Evolutionary conservation across 2,329 filamentous ascomycete genomes (phyloP).

Genomic region (Pseudopithomyces chartarum): DNA sequence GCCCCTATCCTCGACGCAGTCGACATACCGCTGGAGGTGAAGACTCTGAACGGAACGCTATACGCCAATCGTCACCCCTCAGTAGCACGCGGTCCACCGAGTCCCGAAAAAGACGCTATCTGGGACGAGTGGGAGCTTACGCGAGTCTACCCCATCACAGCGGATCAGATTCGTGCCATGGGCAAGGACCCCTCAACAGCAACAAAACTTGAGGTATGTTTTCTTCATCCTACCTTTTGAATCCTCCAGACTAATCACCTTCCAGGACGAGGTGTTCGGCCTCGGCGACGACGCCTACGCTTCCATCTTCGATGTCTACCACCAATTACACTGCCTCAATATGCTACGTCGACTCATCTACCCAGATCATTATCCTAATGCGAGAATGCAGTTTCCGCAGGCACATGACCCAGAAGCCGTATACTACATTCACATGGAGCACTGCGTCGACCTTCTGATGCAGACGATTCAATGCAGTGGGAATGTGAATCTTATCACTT

Average conservation of each 20-base stretch:
- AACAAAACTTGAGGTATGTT: conserved; percentile 9
- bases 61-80: neutral
- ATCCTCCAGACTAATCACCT: neutral
- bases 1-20: conserved; percentile 1
- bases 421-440: conserved; percentile 4
- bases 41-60: conserved; percentile 1
- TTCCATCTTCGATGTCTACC: conserved; percentile 3
- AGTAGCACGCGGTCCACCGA: conserved; percentile 8
- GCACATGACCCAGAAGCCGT: neutral
- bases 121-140: conserved; percentile 22
- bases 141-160: conserved; percentile 14
- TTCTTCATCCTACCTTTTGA: too few relatives aligned
- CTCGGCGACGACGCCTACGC: conserved; percentile 7
- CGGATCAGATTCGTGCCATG: conserved; percentile 10
- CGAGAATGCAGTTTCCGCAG: conserved; percentile 1
- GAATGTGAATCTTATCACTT: conserved; percentile 1
- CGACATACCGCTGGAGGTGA: conserved; percentile 1
- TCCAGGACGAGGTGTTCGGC: neutral
- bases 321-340: conserved; percentile 3
- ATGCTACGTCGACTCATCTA: conserved; percentile 6
- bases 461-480: conserved; percentile 5
- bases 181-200: conserved; percentile 12
- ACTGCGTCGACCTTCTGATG: conserved; percentile 7
- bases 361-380: neutral
- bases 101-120: conserved; percentile 12